Conservation (phyloP, 768 basidiomycete species). For the Rhizopogon sp. region DNA sequence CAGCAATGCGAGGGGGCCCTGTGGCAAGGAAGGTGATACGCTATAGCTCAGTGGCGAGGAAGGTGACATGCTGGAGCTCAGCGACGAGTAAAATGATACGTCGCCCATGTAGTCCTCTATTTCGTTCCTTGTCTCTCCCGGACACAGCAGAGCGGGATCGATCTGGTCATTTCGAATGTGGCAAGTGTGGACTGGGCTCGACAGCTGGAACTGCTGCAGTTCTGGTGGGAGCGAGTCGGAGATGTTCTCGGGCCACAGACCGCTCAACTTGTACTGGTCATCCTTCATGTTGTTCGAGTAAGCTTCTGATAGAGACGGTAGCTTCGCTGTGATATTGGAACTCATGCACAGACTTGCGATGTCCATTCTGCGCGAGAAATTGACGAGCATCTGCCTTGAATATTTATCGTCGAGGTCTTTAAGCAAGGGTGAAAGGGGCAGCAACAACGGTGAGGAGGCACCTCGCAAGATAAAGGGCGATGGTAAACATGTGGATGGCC, state of each 20-base stretch:
- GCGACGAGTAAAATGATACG: too few species aligned
- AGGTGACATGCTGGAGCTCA: background rate
- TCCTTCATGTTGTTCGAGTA: conserved; percentile 15
- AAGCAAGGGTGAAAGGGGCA: background rate
- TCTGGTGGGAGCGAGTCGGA: conserved; percentile 16
- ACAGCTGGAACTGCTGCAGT: conserved; percentile 16
- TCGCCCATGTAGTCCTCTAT: background rate
- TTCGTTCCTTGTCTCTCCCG: conserved; percentile 3
- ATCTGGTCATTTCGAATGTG: conserved; percentile 14
- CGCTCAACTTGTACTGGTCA: conserved; percentile 6
- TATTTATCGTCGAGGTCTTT: background rate
- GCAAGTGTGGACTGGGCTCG: conserved; percentile 1
- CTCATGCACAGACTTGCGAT: background rate
- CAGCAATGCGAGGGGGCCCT: too few species aligned
- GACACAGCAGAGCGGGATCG: conserved; percentile 21
- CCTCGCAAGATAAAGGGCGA: background rate
- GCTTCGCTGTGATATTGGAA: background rate
- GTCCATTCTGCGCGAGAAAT: background rate
- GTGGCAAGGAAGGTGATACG: too few species aligned
- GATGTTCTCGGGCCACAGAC: background rate
- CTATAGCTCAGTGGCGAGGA: background rate
- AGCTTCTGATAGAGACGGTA: conserved; percentile 15
- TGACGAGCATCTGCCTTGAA: background rate
- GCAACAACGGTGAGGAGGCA: background rate
- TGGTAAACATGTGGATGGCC: background rate